A percentile compares a stretch with the other conserved stretches of the same genome.
These are phyloP conservation scores for Tetracladium maxilliforme DNA, from an alignment of 2,329 filamentous ascomycete species.

Conservation along the genomic window DNA sequence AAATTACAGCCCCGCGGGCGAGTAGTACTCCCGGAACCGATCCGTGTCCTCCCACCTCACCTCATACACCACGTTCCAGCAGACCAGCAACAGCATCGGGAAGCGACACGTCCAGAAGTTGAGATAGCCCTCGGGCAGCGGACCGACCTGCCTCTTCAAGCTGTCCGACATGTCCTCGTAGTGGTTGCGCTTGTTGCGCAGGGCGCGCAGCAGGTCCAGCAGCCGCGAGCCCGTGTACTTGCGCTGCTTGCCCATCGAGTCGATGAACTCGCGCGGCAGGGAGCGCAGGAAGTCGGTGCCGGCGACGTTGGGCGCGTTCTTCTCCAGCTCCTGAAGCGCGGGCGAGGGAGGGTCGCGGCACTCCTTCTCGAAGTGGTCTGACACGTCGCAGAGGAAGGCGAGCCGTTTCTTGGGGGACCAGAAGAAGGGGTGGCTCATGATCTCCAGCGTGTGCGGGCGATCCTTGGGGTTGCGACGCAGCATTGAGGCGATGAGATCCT, in stretches of 20 bases:
- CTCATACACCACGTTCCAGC: constrained; percentile 44
- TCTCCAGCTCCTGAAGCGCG: constrained; percentile 45
- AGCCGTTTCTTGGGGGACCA: constrained; percentile 84
- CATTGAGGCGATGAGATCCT: constrained; percentile 79
- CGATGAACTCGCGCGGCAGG: constrained; percentile 70
- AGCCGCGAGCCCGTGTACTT: constrained; percentile 81
- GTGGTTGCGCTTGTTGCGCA: constrained; percentile 94
- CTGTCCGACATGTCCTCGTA: constrained; percentile 89
- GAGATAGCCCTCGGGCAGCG: constrained; percentile 49
- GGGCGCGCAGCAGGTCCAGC: constrained; percentile 72
- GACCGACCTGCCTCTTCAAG: constrained; percentile 54
- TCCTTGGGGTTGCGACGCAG: constrained; percentile 34
- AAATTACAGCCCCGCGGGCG: constrained; percentile 17
- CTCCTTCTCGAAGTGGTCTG: constrained; percentile 92
- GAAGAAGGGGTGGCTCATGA: constrained; percentile 93
- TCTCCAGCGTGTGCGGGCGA: constrained; percentile 59
- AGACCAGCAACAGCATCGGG: constrained; percentile 50
- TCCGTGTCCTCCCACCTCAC: constrained; percentile 34
- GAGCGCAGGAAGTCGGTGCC: constrained; percentile 63
- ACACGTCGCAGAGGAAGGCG: constrained; percentile 88
- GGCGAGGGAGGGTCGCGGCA: constrained; percentile 65
- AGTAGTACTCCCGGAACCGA: constrained; percentile 58
- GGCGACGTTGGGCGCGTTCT: constrained; percentile 34
- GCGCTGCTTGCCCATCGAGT: constrained; percentile 81
- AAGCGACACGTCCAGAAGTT: constrained; percentile 55